Evolutionary conservation across 805 yeast genomes (phyloP), one percentile per base, ranked within the genome.

Genomic region (Ogataea allantospora): DNA sequence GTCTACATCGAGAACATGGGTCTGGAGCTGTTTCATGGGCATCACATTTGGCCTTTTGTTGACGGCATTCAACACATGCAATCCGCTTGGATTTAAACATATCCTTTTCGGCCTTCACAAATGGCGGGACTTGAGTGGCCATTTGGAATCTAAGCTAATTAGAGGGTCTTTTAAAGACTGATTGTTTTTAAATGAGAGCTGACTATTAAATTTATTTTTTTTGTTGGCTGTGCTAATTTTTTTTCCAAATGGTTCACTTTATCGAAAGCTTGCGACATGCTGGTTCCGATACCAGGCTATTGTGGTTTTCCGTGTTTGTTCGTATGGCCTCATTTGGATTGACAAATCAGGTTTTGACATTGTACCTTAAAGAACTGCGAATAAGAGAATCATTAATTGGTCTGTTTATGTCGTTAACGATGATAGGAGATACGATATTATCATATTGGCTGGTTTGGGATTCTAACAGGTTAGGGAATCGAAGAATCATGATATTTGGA

Each of bases 21-120:
- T 68, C 68, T 0, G 96, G 96, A 21, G 79, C 75, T 34, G 68
- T 70, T 42, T 78, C 88, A 47, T 71, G 77, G 9, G 96, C 95
- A 63, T 89, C 95, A 65, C 97, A 89, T 53, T 80, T 77, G 23
- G 88, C 82, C 63, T 93, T 93, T 59, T 91, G 99, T 62, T 93
- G 98, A 10, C 98, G 76, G 58, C 99, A 93, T 54, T 91, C 96
- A 1, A 87, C 88, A 67, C 99, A 93, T 0, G 98, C 98, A 57
- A 88, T 77, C 39, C 78, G 70, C 57, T 80, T 82, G n/a, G 35
- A 42, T 29, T 34, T 43, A 10, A 20, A 7, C 7, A 20, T 5
- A 10, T 26, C 35, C 35, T 20, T 30, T 6, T 36, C 40, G 19
- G n/a, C 20, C 20, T 36, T 36, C 7, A 2, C 40, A 12, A 19